A percentile compares a stretch with the other conserved stretches of the same genome.
Conservation (phyloP, 345 rosid genomes). For the Luvunga scandens region DNA sequence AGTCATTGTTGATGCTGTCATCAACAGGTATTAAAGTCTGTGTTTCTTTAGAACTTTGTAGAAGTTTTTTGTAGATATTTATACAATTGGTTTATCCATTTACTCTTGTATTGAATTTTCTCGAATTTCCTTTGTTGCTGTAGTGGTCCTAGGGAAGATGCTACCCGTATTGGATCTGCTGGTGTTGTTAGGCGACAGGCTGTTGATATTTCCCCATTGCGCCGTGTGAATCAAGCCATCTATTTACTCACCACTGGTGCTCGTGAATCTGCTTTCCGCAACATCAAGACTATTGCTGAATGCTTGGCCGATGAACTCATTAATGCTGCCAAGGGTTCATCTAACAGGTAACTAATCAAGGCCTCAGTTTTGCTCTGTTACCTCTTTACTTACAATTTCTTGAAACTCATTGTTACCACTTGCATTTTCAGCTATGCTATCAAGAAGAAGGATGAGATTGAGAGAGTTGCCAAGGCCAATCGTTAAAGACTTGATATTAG, state of each 20-base stretch:
- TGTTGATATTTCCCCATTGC: constrained; percentile 90
- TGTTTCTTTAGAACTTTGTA: background rate
- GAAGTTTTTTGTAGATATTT: background rate
- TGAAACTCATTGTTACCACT: background rate
- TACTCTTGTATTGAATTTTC: background rate
- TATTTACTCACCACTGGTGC: constrained; percentile 91
- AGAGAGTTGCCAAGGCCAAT: constrained; percentile 98
- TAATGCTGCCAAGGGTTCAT: constrained; percentile 97
- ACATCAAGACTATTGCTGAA: constrained; percentile 89
- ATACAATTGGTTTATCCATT: background rate
- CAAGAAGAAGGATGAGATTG: constrained; percentile 96
- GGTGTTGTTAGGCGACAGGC: constrained; percentile 99
- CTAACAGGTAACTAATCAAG: constrained; percentile 61
- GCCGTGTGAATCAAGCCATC: constrained; percentile 90
- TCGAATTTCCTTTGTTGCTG: background rate
- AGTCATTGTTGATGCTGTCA: constrained; percentile 81
- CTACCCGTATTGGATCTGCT: constrained; percentile 95
- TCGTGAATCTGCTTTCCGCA: constrained; percentile 90
- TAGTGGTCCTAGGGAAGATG: constrained; percentile 98
- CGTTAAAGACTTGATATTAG: constrained; percentile 48
- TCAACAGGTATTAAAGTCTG: constrained; percentile 59
- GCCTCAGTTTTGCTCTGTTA: background rate
- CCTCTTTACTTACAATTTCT: background rate
- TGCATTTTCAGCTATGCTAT: constrained; percentile 63
- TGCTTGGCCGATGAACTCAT: constrained; percentile 97